Evolutionary conservation across 352 stramenopile species (phyloP), one percentile per base, ranked within the genome.

Genomic region (Phytophthora brassicae): DNA sequence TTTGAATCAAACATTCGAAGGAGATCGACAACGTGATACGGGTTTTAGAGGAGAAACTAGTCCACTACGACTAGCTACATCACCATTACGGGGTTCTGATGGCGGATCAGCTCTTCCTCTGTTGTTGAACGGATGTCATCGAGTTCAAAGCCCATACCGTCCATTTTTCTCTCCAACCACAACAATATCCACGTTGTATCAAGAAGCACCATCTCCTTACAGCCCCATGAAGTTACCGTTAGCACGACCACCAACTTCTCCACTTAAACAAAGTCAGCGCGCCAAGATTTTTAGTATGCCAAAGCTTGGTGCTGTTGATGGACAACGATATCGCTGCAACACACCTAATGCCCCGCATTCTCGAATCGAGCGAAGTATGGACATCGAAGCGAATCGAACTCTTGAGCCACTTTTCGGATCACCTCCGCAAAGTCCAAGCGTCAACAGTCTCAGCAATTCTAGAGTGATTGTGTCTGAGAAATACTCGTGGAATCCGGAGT

Each of bases 401-500:
- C 41, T 74, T 19, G 74, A 83, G 39, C 60, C 69, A 12, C 47
- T 71, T 13, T 59, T 68, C 2, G 44, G 46, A 1, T 80, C 74
- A 3, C 71, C 75, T 14, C 64, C 76, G 4, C 70, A 74, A 61
- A 81, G 70, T 4, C 68, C 73, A 0, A 59, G 41, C 14, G 64
- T 45, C 11, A 31, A 31, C 4, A 70, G 66, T 16, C 59, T 51
- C 9, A 64, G 52, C 5, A 82, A 81, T 36, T 73, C 79, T 53
- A 63, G 70, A 19, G 56, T 76, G 19, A 47, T 56, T 8, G 31
- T 86, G 3, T 86, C 77, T 0, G 71, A 89, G 6, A 88, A 86
- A 49, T 86, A 83, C 53, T 82, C 74, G 29, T 90, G 81, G 81
- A 85, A 88, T 49, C 79, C 81, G 4, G 79, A 90, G 29, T 84